Evolutionary conservation across 2,329 filamentous ascomycete species (phyloP).

Genomic region (Aspergillus luchuensis): DNA sequence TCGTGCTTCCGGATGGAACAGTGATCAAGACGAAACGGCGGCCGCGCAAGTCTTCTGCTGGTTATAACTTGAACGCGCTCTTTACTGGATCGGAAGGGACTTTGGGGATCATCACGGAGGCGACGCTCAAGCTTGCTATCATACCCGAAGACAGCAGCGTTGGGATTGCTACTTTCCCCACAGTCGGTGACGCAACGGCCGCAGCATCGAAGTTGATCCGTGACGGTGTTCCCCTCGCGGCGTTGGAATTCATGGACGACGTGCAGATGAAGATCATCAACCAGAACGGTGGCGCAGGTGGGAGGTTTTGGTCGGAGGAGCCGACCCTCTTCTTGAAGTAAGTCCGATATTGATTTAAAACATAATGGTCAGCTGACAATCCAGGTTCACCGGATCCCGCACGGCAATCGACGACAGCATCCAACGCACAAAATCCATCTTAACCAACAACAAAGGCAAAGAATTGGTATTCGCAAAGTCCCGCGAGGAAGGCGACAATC

Average conservation of each 20-base stretch:
- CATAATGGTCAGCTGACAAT: not conserved
- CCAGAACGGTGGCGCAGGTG: conserved; percentile 58
- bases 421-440: conserved; percentile 66
- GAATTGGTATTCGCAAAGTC: conserved; percentile 54
- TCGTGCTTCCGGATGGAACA: conserved; percentile 68
- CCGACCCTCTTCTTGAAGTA: conserved; percentile 46
- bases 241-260: conserved; percentile 63
- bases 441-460: conserved; percentile 39
- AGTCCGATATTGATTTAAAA: not conserved
- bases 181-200: conserved; percentile 59
- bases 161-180: conserved; percentile 60
- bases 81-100: conserved; percentile 71
- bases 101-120: conserved; percentile 67
- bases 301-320: conserved; percentile 37
- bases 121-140: conserved; percentile 66
- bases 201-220: conserved; percentile 66
- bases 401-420: conserved; percentile 66
- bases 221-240: conserved; percentile 59
- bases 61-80: conserved; percentile 67
- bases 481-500: conserved; percentile 51
- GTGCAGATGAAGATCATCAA: conserved; percentile 67
- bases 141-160: conserved; percentile 63
- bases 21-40: conserved; percentile 64
- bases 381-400: conserved; percentile 67
- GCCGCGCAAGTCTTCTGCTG: conserved; percentile 62